phyloP scores from a whole-genome alignment of 129 eudicot genomes.

The Artemisia argyi region DNA sequence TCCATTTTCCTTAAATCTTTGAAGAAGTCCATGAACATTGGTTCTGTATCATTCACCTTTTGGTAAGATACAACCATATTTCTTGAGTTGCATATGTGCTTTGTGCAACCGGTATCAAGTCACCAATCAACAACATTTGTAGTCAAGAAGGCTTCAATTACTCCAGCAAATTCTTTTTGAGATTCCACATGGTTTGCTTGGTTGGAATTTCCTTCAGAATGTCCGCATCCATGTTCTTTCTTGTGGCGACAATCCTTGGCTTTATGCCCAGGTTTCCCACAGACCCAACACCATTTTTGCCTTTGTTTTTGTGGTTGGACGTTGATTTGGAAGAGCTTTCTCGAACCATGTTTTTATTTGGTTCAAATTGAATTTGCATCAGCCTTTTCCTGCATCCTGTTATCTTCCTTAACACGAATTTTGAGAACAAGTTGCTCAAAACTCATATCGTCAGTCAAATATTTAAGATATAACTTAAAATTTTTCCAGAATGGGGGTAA shows the following conservation, averaged over 20 bases:
- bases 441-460: too few species aligned
- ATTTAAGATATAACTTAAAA: too few species aligned
- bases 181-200: neutral
- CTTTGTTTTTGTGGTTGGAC: neutral
- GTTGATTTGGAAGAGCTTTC: neutral
- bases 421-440: too few species aligned
- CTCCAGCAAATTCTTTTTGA: neutral
- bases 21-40: neutral
- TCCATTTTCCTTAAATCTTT: too few species aligned
- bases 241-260: neutral
- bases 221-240: neutral
- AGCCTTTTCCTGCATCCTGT: neutral
- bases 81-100: conserved; percentile 2
- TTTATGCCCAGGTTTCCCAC: neutral
- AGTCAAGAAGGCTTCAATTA: neutral
- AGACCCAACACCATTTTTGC: neutral
- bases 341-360: neutral
- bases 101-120: neutral
- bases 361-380: neutral
- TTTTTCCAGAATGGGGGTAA: too few species aligned
- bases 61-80: neutral
- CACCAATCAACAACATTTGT: neutral
- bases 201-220: neutral
- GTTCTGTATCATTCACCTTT: neutral
- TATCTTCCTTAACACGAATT: neutral